phyloP scores from a whole-genome alignment of 768 basidiomycete species.

The Neoboletus subvelutipes region DNA sequence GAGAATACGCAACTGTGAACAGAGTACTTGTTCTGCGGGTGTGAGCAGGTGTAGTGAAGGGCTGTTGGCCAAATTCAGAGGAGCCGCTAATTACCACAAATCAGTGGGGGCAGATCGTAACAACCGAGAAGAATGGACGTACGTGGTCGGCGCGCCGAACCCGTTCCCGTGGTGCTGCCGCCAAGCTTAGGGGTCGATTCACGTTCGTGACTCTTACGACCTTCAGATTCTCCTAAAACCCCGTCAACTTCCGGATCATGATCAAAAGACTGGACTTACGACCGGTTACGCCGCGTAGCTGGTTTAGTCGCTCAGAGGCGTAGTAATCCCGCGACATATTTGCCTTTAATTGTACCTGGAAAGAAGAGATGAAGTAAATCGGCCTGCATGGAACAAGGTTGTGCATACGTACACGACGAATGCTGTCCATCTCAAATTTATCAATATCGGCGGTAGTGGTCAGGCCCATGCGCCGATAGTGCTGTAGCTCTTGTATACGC shows the following conservation, averaged over 20 bases:
- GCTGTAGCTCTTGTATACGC: constrained; percentile 87
- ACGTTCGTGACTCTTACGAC: constrained; percentile 58
- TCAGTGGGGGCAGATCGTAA: neutral
- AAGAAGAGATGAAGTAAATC: neutral
- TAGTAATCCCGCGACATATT: constrained; percentile 56
- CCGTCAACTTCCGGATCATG: neutral
- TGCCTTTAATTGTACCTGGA: constrained; percentile 62
- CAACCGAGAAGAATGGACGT: constrained; percentile 16
- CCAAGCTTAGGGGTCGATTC: constrained; percentile 55
- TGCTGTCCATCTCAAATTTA: constrained; percentile 75
- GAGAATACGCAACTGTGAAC: constrained; percentile 85
- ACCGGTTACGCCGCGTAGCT: constrained; percentile 45
- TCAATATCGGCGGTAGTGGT: constrained; percentile 86
- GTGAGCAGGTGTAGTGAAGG: constrained; percentile 89
- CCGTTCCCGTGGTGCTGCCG: constrained; percentile 34
- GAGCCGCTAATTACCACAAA: constrained; percentile 39
- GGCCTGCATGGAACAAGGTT: neutral
- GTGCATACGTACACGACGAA: constrained; percentile 62
- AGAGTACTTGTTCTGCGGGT: constrained; percentile 82
- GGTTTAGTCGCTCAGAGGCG: constrained; percentile 49
- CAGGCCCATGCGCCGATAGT: constrained; percentile 84
- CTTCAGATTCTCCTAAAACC: constrained; percentile 44
- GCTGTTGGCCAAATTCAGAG: constrained; percentile 89
- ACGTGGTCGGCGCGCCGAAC: constrained; percentile 45
- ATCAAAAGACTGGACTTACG: constrained; percentile 45